These are phyloP conservation scores for Chlorella ohadii DNA, from an alignment of 139 green algal genomes.

Conservation along the genomic window DNA sequence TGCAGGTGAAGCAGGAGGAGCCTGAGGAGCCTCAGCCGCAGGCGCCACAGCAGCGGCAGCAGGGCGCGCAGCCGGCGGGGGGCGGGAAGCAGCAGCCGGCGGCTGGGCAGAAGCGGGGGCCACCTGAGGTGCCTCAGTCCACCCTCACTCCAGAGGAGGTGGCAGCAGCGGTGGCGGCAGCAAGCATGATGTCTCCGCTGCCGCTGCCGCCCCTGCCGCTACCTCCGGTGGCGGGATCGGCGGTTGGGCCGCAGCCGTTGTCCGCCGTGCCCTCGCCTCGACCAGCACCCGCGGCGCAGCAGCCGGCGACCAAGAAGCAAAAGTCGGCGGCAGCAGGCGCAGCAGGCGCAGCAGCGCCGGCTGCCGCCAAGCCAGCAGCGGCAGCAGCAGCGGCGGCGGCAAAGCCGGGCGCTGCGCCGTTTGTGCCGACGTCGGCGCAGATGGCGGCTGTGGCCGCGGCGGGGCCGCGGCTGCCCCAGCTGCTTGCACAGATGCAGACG, in stretches of 20 bases:
- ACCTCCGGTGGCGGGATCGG: slow-evolving; percentile 5
- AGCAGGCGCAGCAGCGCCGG: neutral
- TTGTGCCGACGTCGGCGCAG: slow-evolving; percentile 1
- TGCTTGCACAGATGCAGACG: slow-evolving; percentile 24
- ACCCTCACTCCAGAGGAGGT: slow-evolving; percentile 19
- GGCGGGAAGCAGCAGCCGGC: neutral
- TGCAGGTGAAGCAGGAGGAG: neutral
- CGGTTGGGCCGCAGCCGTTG: neutral
- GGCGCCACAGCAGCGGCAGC: neutral
- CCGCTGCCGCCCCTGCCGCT: neutral
- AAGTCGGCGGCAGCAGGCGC: neutral
- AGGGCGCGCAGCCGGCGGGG: neutral
- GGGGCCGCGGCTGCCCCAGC: neutral
- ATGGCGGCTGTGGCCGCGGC: slow-evolving; percentile 11
- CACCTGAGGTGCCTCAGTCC: neutral
- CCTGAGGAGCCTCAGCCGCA: neutral
- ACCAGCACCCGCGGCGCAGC: neutral
- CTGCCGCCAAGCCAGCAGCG: neutral
- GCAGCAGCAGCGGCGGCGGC: neutral
- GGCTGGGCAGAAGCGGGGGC: neutral
- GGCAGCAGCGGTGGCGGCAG: slow-evolving; percentile 11
- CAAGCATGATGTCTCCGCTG: neutral
- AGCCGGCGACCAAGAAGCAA: neutral
- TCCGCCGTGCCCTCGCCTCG: neutral
- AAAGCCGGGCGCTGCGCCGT: neutral